phyloP scores from a whole-genome alignment of 805 yeast genomes.

The Ogataea polymorpha region DNA sequence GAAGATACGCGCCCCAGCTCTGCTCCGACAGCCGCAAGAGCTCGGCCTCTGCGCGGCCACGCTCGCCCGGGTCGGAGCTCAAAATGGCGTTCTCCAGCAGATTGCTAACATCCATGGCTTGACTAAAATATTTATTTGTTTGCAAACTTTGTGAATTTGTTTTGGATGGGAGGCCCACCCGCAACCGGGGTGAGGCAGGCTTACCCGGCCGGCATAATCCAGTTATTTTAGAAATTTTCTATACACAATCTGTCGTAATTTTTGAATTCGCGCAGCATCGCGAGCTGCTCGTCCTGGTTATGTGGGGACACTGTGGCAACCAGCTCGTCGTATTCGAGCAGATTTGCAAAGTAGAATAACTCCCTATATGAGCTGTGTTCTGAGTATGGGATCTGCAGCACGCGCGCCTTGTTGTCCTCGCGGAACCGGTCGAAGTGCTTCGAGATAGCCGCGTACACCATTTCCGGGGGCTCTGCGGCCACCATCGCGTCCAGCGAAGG shows the following conservation, averaged over 20 bases:
- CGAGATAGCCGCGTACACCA: slow-evolving; percentile 14
- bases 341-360: slow-evolving; percentile 58
- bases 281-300: slow-evolving; percentile 15
- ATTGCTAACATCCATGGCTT: slow-evolving; percentile 58
- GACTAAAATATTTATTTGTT: slow-evolving; percentile 5
- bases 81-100: slow-evolving; percentile 78
- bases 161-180: slow-evolving; percentile 2
- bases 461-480: slow-evolving; percentile 11
- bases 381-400: slow-evolving; percentile 62
- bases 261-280: slow-evolving; percentile 12
- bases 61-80: slow-evolving; percentile 59
- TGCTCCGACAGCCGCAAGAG: slow-evolving; percentile 66
- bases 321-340: slow-evolving; percentile 47
- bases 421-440: slow-evolving; percentile 19
- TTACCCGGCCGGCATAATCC: slow-evolving; percentile 5
- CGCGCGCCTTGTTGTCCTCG: slow-evolving; percentile 18
- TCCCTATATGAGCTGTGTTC: slow-evolving; percentile 93
- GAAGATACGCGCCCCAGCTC: slow-evolving; percentile 73
- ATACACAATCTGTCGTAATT: slow-evolving; percentile 14
- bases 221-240: slow-evolving; percentile 13
- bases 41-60: slow-evolving; percentile 77
- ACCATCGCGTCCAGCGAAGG: slow-evolving; percentile 13
- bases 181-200: neutral
- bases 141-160: slow-evolving; percentile 8
- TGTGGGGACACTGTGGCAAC: slow-evolving; percentile 74